Conservation (phyloP, 768 basidiomycete genomes). For the Lyophyllum decastes region DNA sequence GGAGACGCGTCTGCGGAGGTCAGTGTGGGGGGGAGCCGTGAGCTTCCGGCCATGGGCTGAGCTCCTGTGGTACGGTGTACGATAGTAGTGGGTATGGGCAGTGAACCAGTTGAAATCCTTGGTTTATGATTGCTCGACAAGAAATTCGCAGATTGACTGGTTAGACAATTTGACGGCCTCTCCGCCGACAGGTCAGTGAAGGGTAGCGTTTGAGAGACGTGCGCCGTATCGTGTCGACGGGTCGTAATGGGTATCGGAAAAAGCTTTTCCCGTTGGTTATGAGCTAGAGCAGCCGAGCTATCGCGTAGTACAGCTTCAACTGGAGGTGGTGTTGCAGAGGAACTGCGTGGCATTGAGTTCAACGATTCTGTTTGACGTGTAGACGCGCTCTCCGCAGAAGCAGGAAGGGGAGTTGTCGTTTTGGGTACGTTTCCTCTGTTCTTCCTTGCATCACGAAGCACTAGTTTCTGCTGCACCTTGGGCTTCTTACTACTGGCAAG, state of each 20-base stretch:
- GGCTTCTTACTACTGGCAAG: conserved; percentile 5
- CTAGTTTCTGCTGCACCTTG: conserved; percentile 12
- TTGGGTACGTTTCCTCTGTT: not conserved
- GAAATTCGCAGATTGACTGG: not conserved
- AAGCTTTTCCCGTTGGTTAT: not conserved
- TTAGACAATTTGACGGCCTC: not conserved
- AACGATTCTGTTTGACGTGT: conserved; percentile 1
- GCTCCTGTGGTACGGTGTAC: not conserved
- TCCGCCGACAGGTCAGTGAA: not conserved
- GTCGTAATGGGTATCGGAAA: conserved; percentile 1
- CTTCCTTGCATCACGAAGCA: conserved; percentile 1
- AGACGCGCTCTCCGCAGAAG: not conserved
- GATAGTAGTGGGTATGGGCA: conserved; percentile 11
- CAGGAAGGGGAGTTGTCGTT: not conserved
- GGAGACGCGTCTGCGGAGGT: not conserved
- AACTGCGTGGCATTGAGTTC: not conserved
- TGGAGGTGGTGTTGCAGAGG: conserved; percentile 1
- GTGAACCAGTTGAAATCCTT: not conserved
- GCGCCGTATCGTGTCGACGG: not conserved
- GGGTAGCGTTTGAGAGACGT: conserved; percentile 4
- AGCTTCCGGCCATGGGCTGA: not conserved
- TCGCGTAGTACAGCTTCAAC: conserved; percentile 4
- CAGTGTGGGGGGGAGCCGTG: not conserved
- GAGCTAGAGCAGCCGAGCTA: not conserved
- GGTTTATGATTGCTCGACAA: not conserved